Percentiles rank a stretch among this genome's conserved stretches.
phyloP scores from a whole-genome alignment of 2,329 filamentous ascomycete species.

The Diaporthe vexans region DNA sequence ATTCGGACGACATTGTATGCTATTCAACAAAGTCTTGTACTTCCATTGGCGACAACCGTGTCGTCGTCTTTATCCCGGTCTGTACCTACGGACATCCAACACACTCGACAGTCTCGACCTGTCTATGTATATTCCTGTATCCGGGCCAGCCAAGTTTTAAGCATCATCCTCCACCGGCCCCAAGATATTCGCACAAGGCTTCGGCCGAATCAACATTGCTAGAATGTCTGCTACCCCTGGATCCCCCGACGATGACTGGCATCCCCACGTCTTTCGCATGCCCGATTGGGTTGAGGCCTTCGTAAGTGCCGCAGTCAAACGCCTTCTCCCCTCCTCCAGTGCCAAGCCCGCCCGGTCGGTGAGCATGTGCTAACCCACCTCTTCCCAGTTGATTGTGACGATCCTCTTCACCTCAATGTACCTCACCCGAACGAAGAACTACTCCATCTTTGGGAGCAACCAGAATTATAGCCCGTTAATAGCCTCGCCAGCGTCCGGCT shows the following conservation, averaged over 20 bases:
- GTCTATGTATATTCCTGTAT: background rate
- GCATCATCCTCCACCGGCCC: background rate
- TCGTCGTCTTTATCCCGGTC: too few species aligned
- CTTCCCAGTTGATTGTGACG: constrained; percentile 52
- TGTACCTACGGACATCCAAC: constrained; percentile 7
- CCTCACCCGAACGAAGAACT: constrained; percentile 53
- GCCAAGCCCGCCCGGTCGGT: background rate
- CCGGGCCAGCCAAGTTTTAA: background rate
- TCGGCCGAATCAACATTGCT: background rate
- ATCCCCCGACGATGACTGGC: constrained; percentile 38
- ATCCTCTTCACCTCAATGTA: constrained; percentile 56
- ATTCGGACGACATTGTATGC: too few species aligned
- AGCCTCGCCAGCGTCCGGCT: constrained; percentile 40
- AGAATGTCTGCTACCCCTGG: constrained; percentile 31
- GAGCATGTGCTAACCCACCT: background rate
- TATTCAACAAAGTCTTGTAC: too few species aligned
- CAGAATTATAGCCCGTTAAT: constrained; percentile 35
- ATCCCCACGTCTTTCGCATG: constrained; percentile 46
- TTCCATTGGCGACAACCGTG: too few species aligned
- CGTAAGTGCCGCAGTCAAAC: constrained; percentile 44
- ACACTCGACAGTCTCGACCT: background rate
- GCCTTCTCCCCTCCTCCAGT: background rate
- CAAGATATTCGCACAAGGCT: background rate
- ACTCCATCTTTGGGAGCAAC: constrained; percentile 49
- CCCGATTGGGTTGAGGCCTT: constrained; percentile 53